phyloP scores from a whole-genome alignment of 371 early-diverging fungal species.

The Mortierella sp. region DNA sequence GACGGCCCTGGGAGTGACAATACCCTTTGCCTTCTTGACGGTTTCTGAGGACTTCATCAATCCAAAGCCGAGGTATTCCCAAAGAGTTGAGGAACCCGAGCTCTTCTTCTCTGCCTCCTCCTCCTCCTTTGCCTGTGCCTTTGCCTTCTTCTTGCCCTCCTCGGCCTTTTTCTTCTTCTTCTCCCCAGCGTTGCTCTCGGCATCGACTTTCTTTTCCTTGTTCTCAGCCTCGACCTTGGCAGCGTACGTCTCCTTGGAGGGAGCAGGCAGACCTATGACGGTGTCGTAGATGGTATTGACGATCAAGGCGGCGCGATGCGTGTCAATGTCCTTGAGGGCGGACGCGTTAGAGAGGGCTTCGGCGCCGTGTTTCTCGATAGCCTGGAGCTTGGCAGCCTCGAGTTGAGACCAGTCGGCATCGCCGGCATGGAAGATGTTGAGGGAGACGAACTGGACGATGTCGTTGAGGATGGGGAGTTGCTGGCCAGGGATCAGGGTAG shows the following conservation, averaged over 20 bases:
- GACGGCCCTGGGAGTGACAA: conserved; percentile 26
- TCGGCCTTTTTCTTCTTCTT: background rate
- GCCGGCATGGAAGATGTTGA: conserved; percentile 23
- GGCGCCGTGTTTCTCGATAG: conserved; percentile 34
- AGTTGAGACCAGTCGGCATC: conserved; percentile 53
- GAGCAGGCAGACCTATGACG: conserved; percentile 38
- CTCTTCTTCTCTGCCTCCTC: background rate
- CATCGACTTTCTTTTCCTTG: background rate
- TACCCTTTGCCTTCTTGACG: conserved; percentile 36
- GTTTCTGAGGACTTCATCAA: conserved; percentile 50
- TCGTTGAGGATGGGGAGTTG: conserved; percentile 39
- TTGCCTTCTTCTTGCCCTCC: background rate
- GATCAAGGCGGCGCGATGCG: conserved; percentile 28
- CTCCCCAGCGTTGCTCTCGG: background rate
- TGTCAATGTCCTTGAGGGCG: conserved; percentile 34
- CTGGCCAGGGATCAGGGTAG: conserved; percentile 4
- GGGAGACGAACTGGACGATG: conserved; percentile 41
- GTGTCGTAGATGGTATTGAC: conserved; percentile 47
- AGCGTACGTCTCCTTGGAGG: conserved; percentile 28
- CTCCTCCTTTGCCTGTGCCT: background rate
- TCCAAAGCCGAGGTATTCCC: conserved; percentile 43
- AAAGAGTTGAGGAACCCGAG: conserved; percentile 18
- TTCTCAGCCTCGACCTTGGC: conserved; percentile 15
- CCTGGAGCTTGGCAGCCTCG: conserved; percentile 44
- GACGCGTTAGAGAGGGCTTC: conserved; percentile 24